Conservation (phyloP, 2,329 filamentous ascomycete genomes). For the Xylariaceae sp. region DNA sequence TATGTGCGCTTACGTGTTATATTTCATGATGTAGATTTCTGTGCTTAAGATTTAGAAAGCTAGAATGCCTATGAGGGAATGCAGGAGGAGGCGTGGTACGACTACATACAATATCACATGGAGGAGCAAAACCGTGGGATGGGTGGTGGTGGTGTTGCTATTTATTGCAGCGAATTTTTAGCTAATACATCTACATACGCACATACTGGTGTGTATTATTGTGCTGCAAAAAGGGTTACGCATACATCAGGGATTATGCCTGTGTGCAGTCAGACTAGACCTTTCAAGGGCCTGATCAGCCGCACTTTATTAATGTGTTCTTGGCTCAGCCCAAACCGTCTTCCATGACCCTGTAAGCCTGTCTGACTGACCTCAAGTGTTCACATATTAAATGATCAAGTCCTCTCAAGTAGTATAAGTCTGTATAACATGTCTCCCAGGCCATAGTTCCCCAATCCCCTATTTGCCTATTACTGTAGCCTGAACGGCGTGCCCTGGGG, state of each 20-base stretch:
- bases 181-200: neutral
- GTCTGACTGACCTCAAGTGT: neutral
- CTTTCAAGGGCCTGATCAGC: slow-evolving; percentile 12
- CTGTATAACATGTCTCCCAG: too few relatives aligned
- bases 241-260: neutral
- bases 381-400: neutral
- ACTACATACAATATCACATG: neutral
- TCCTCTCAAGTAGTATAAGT: neutral
- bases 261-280: neutral
- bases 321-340: slow-evolving; percentile 16
- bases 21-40: too few relatives aligned
- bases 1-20: too few relatives aligned
- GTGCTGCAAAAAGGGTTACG: neutral
- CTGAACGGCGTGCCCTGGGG: too few relatives aligned
- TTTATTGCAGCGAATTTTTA: neutral
- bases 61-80: neutral
- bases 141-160: neutral
- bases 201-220: too few relatives aligned
- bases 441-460: too few relatives aligned
- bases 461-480: too few relatives aligned
- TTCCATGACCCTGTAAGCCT: neutral
- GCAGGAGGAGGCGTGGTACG: neutral
- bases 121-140: neutral
- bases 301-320: neutral
- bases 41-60: neutral